Evolutionary conservation across 345 rosid genomes (phyloP).

Genomic region (Turnera subulata): DNA sequence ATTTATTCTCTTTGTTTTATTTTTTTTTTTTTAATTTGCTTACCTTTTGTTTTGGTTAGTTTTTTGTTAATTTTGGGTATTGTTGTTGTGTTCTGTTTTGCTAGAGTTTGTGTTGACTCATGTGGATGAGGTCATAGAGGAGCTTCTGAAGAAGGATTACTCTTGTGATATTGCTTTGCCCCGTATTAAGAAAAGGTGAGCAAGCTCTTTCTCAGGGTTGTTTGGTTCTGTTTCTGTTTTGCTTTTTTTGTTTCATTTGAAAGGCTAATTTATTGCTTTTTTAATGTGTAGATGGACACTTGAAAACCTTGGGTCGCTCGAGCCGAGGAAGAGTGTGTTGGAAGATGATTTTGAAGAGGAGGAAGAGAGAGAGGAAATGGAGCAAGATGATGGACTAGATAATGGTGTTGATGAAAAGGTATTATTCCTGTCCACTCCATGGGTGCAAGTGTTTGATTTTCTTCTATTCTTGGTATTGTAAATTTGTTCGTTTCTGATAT

Average conservation of each 20-base stretch:
- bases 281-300: slow-evolving; percentile 58
- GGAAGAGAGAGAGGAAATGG: slow-evolving; percentile 89
- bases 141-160: slow-evolving; percentile 75
- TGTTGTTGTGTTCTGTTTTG: not conserved
- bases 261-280: not conserved
- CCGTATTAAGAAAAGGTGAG: slow-evolving; percentile 77
- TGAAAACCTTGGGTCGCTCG: slow-evolving; percentile 63
- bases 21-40: not conserved
- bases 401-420: slow-evolving; percentile 60
- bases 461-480: not conserved
- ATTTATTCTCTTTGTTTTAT: not conserved
- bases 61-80: slow-evolving; percentile 1
- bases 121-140: slow-evolving; percentile 86
- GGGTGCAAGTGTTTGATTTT: not conserved
- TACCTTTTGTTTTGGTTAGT: not conserved
- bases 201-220: not conserved
- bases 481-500: too few species aligned
- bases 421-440: not conserved
- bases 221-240: too few species aligned
- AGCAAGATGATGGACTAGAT: slow-evolving; percentile 51
- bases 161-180: slow-evolving; percentile 89
- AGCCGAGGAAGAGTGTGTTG: slow-evolving; percentile 80
- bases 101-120: slow-evolving; percentile 61
- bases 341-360: slow-evolving; percentile 98
- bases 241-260: too few species aligned